Evolutionary conservation across 1,139 yeast genomes (phyloP).

Genomic region (Sugiyamaella novakii): DNA sequence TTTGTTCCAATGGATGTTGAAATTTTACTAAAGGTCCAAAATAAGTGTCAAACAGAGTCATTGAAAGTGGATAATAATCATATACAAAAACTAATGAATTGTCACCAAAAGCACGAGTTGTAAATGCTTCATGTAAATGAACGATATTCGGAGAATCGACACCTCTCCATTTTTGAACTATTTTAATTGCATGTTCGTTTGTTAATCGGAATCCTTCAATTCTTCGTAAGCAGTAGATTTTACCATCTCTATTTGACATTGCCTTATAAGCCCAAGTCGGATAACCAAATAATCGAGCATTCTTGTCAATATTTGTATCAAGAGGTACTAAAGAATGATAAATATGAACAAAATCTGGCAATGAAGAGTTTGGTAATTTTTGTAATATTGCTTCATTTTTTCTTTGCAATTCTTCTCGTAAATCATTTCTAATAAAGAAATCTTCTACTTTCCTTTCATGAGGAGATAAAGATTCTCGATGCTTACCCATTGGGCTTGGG

Average conservation of each 20-base stretch:
- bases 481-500: constrained; percentile 81
- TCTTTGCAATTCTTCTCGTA: constrained; percentile 70
- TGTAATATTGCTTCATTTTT: constrained; percentile 83
- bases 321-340: constrained; percentile 88
- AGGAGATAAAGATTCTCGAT: constrained; percentile 47
- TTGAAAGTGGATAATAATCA: constrained; percentile 69
- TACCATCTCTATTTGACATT: constrained; percentile 76
- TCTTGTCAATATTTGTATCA: constrained; percentile 60
- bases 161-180: constrained; percentile 55
- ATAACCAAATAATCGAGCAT: constrained; percentile 60
- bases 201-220: constrained; percentile 63
- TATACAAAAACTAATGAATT: constrained; percentile 59
- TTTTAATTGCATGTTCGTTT: constrained; percentile 58
- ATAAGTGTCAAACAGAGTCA: constrained; percentile 59
- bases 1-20: constrained; percentile 23
- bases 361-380: constrained; percentile 58
- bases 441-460: constrained; percentile 70
- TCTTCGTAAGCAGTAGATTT: constrained; percentile 72
- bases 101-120: constrained; percentile 85
- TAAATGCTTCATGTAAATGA: constrained; percentile 75
- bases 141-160: constrained; percentile 61
- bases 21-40: constrained; percentile 43
- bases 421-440: constrained; percentile 70
- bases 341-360: constrained; percentile 76
- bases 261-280: constrained; percentile 75